phyloP scores from a whole-genome alignment of 371 early-diverging fungal species.

The Mucor ambiguus region DNA sequence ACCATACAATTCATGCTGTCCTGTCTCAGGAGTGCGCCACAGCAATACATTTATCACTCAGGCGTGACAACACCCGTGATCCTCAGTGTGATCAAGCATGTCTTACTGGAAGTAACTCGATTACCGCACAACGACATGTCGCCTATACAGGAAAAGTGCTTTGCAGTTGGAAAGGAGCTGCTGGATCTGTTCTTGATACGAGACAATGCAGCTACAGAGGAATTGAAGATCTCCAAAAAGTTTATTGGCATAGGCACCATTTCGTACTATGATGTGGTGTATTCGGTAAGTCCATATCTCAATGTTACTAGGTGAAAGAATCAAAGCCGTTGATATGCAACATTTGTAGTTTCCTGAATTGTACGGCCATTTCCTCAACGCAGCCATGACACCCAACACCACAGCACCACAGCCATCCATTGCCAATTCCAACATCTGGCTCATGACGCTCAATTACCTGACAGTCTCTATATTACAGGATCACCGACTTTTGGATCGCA shows the following conservation, averaged over 20 bases:
- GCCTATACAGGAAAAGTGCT: conserved; percentile 35
- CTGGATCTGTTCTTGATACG: conserved; percentile 43
- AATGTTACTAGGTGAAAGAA: no score
- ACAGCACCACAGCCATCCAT: conserved; percentile 39
- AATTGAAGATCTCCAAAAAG: neutral
- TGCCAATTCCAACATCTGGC: conserved; percentile 44
- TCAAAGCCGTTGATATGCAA: neutral
- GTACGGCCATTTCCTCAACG: conserved; percentile 49
- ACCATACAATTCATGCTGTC: conserved; percentile 50
- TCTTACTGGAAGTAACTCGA: conserved; percentile 43
- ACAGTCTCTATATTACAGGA: conserved; percentile 43
- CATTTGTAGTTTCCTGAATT: conserved; percentile 44
- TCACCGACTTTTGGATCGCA: conserved; percentile 38
- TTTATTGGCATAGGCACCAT: conserved; percentile 26
- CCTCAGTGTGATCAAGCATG: conserved; percentile 43
- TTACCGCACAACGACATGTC: conserved; percentile 31
- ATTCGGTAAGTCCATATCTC: conserved; percentile 51
- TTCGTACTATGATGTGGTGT: conserved; percentile 47
- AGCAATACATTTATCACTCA: conserved; percentile 33
- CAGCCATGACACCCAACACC: conserved; percentile 16
- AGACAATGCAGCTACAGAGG: conserved; percentile 7
- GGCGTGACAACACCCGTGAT: conserved; percentile 45
- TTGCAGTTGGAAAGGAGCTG: conserved; percentile 39
- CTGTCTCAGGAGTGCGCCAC: conserved; percentile 33
- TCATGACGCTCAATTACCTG: conserved; percentile 46